Evolutionary conservation across 2,329 filamentous ascomycete species (phyloP).

Genomic region (Curvularia hawaiiensis): DNA sequence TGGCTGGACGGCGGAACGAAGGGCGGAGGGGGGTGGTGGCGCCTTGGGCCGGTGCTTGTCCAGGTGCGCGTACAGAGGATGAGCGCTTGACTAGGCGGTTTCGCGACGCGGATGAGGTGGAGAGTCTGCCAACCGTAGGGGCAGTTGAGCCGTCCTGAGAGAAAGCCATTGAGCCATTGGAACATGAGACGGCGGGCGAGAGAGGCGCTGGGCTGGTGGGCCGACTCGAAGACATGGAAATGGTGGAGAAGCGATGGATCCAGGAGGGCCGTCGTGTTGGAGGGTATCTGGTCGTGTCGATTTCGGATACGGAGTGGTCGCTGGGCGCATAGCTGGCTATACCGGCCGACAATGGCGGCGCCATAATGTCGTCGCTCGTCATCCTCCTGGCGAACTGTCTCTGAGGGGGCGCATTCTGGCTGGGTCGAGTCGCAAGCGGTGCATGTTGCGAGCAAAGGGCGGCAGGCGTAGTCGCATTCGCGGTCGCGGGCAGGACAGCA

Average conservation of each 20-base stretch:
- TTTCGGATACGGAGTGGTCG: conserved; percentile 33
- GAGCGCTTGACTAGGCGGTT: conserved; percentile 82
- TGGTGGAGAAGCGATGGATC: conserved; percentile 72
- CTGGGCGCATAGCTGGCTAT: conserved; percentile 28
- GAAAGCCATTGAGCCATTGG: conserved; percentile 60
- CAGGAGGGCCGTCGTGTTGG: conserved; percentile 62
- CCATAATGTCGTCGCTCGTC: conserved; percentile 35
- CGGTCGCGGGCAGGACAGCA: conserved; percentile 31
- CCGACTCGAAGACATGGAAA: conserved; percentile 67
- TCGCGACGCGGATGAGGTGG: conserved; percentile 56
- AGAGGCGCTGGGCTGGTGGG: conserved; percentile 69
- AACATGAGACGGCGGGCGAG: conserved; percentile 68
- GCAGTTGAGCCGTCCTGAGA: conserved; percentile 61
- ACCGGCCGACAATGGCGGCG: conserved; percentile 25
- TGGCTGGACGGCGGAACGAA: conserved; percentile 73
- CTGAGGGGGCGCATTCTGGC: conserved; percentile 38
- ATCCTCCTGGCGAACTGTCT: conserved; percentile 42
- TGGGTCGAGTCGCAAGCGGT: conserved; percentile 31
- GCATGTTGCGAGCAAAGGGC: conserved; percentile 34
- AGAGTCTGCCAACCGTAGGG: conserved; percentile 61
- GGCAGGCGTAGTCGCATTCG: conserved; percentile 26
- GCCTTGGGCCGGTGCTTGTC: conserved; percentile 53
- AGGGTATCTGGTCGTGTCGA: conserved; percentile 28
- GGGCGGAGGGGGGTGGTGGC: conserved; percentile 67
- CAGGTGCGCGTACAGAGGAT: conserved; percentile 59